Conservation (phyloP, 768 basidiomycete species). For the Porpolomopsis calyptriformis region DNA sequence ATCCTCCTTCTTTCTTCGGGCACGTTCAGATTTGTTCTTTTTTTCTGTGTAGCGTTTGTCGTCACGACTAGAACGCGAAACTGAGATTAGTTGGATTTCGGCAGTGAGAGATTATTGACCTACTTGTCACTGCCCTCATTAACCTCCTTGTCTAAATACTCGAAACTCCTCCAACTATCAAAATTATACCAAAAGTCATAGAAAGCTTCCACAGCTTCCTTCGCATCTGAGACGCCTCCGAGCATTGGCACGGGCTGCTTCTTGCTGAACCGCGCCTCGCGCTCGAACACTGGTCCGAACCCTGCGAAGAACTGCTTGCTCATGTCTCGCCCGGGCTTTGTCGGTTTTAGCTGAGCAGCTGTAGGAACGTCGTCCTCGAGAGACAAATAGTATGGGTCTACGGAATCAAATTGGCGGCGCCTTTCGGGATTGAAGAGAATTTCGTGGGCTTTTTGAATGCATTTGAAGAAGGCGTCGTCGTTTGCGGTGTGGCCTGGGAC, state of each 20-base stretch:
- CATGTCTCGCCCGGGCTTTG: neutral
- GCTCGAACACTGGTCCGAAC: constrained; percentile 76
- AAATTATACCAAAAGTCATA: constrained; percentile 99
- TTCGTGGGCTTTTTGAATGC: constrained; percentile 97
- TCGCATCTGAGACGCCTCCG: constrained; percentile 58
- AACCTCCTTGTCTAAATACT: constrained; percentile 96
- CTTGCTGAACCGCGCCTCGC: constrained; percentile 89
- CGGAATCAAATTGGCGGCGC: constrained; percentile 92
- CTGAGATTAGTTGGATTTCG: neutral
- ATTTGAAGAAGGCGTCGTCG: constrained; percentile 99
- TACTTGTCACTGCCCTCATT: constrained; percentile 95
- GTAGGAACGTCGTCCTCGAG: constrained; percentile 73
- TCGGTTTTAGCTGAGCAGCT: constrained; percentile 44
- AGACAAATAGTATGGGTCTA: constrained; percentile 68
- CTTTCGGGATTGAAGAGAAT: constrained; percentile 79
- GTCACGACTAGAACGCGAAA: constrained; percentile 55
- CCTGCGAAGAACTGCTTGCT: constrained; percentile 51
- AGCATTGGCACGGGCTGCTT: constrained; percentile 73
- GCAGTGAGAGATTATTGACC: constrained; percentile 17
- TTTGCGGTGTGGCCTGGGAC: constrained; percentile 44
- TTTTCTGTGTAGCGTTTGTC: constrained; percentile 99
- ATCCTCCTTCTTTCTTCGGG: constrained; percentile 94
- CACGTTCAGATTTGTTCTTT: constrained; percentile 98
- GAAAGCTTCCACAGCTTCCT: constrained; percentile 80
- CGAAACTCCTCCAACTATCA: constrained; percentile 96